Conservation (phyloP, 2,329 filamentous ascomycete species). For the Ophiosphaerella herpotricha region DNA sequence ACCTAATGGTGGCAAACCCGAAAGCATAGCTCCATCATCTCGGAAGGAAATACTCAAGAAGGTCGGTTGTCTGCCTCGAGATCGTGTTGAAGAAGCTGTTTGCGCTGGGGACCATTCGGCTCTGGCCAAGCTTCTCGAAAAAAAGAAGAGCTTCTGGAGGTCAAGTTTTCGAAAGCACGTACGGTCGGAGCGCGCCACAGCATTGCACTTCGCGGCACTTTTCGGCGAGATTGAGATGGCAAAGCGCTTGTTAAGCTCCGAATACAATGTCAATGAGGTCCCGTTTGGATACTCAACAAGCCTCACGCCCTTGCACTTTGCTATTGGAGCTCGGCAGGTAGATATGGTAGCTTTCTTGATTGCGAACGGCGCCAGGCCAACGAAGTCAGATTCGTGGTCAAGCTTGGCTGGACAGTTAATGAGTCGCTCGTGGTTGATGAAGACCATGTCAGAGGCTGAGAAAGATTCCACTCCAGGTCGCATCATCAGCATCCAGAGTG, state of each 20-base stretch:
- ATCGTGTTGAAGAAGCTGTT: conserved; percentile 26
- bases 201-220: conserved; percentile 30
- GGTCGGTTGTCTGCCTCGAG: conserved; percentile 26
- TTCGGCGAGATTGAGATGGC: conserved; percentile 34
- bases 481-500: conserved; percentile 19
- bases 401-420: conserved; percentile 24
- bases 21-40: conserved; percentile 7
- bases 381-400: conserved; percentile 26
- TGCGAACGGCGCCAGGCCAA: conserved; percentile 17
- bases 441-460: conserved; percentile 27
- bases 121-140: conserved; percentile 18
- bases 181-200: conserved; percentile 25
- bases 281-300: conserved; percentile 29
- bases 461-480: conserved; percentile 12
- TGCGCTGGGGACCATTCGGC: conserved; percentile 18
- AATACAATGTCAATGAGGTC: conserved; percentile 26
- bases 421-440: conserved; percentile 27
- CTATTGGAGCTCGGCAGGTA: conserved; percentile 28
- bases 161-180: conserved; percentile 23
- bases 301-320: conserved; percentile 24
- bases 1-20: neutral
- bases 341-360: conserved; percentile 28
- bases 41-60: conserved; percentile 25
- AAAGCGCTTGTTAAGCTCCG: conserved; percentile 14
- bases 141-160: conserved; percentile 25